A percentile compares a stretch with the other conserved stretches of the same genome.
Evolutionary conservation across 768 basidiomycete species (phyloP).

Genomic region (Coprinopsis strossmayeri): DNA sequence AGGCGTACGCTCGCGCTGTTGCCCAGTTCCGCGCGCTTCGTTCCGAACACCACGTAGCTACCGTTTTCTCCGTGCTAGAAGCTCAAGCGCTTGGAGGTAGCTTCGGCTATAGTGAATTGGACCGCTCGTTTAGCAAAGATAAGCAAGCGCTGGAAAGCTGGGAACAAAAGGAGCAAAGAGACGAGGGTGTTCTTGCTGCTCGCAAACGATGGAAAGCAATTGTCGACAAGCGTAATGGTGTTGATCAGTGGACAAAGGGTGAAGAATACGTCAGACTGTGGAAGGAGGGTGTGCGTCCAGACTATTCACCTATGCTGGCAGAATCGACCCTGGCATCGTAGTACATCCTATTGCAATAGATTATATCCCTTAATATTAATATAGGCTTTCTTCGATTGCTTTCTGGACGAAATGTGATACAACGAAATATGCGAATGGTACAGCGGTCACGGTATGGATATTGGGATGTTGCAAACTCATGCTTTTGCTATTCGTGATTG

Average conservation of each 20-base stretch:
- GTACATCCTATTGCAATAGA: neutral
- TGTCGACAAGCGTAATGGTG: conserved; percentile 37
- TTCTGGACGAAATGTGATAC: no score
- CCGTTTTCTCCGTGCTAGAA: conserved; percentile 71
- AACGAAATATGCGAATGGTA: neutral
- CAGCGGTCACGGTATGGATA: neutral
- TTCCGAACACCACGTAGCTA: conserved; percentile 75
- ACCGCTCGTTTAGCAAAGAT: conserved; percentile 56
- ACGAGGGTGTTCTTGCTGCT: conserved; percentile 54
- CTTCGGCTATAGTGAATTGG: conserved; percentile 56
- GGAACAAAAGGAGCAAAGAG: conserved; percentile 47
- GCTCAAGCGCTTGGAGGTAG: conserved; percentile 68
- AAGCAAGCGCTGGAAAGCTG: conserved; percentile 54
- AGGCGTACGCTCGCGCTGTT: conserved; percentile 76
- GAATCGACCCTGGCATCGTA: conserved; percentile 23
- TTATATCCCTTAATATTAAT: conserved; percentile 1
- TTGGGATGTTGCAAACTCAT: neutral
- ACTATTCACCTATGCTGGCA: conserved; percentile 53
- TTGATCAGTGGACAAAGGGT: conserved; percentile 63
- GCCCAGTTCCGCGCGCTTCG: conserved; percentile 86
- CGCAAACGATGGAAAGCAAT: conserved; percentile 76
- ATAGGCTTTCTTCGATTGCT: neutral
- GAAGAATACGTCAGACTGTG: conserved; percentile 66
- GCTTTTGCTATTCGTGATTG: conserved; percentile 46
- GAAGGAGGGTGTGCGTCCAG: conserved; percentile 62